A percentile compares a stretch with the other conserved stretches of the same genome.
Evolutionary conservation across 305 asterid genomes (phyloP).

Genomic region (Fraxinus latifolia): DNA sequence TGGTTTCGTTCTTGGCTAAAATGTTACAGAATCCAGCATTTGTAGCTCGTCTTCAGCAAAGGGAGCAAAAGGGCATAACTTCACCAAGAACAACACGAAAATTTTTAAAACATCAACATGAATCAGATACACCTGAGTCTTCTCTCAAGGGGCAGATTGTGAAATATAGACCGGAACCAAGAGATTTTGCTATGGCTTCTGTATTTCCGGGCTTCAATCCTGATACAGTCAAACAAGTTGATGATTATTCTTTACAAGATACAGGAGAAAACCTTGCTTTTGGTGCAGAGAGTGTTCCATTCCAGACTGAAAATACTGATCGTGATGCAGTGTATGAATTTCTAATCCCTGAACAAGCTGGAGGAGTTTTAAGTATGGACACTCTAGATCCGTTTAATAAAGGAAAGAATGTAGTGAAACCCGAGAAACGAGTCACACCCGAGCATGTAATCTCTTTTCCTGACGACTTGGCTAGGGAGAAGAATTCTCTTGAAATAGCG

Average conservation of each 20-base stretch:
- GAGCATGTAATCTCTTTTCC: slow-evolving; percentile 44
- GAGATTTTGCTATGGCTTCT: slow-evolving; percentile 21
- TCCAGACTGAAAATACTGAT: slow-evolving; percentile 28
- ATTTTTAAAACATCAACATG: slow-evolving; percentile 54
- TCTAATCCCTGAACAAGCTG: slow-evolving; percentile 30
- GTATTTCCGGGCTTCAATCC: slow-evolving; percentile 20
- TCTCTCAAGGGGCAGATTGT: slow-evolving; percentile 33
- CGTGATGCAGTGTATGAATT: slow-evolving; percentile 32
- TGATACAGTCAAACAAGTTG: slow-evolving; percentile 23
- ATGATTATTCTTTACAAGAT: slow-evolving; percentile 28
- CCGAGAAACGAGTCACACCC: slow-evolving; percentile 23
- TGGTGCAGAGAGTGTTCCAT: slow-evolving; percentile 27
- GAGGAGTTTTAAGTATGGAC: slow-evolving; percentile 19
- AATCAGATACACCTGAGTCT: slow-evolving; percentile 24
- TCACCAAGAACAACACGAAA: slow-evolving; percentile 48
- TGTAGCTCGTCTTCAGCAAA: slow-evolving; percentile 41
- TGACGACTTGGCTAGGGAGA: slow-evolving; percentile 39
- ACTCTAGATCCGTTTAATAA: slow-evolving; percentile 24
- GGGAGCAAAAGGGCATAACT: slow-evolving; percentile 42
- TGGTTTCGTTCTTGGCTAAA: slow-evolving; percentile 81
- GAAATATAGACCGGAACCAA: slow-evolving; percentile 26
- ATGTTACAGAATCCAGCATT: slow-evolving; percentile 57
- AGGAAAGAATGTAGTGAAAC: slow-evolving; percentile 38
- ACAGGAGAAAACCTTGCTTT: slow-evolving; percentile 20
- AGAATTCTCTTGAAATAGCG: slow-evolving; percentile 24